Base-by-base conservation (phyloP, 2,329 filamentous ascomycete species). In the Hysterium pulicare region DNA sequence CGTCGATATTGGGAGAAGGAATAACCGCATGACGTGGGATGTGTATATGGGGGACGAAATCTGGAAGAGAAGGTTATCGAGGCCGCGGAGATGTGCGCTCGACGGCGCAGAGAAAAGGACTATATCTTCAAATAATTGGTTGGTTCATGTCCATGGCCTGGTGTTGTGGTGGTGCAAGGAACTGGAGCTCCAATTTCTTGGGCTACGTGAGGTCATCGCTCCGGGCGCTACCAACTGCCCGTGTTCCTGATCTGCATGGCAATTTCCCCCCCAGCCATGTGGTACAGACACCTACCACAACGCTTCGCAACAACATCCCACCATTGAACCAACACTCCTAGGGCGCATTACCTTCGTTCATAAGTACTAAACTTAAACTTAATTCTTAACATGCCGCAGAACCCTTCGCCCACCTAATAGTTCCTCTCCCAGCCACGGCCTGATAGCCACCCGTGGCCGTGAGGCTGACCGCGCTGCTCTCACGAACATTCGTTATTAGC, bases 1-100 rank as follows among this genome's bases (percentile, higher is more conserved):
- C 53, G 90, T 95, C 46, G 91, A 95, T 58, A 98, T 85, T 49
- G 93, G 93, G 44, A 98, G 80, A 51, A 98, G 83, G 71, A 90
- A 95, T 68, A 98, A 79, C 66, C 90, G 87, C 93, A 98, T 97
- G 23, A 50, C 54, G 51, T 34, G 28, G 9, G 32, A 19, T 17
- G n/a, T 28, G 16, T 21, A 22, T 17, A 37, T 37, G 13, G 24
- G 17, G 33, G 17, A 34, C 17, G 15, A 17, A 34, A 20, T 8
- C 24, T 28, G 24, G 24, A 28, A 13, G 13, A 28, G 24, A 8
- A 28, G 24, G 24, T 8, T n/a, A n/a, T n/a, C n/a, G 24, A 13
- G 7, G 24, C 24, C 8, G 15, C 19, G 15, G n/a, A 34, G n/a
- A 17, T 13, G 15, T 20, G 15, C 33, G 17, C 33, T 3, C 19